Percentiles rank a stretch among this genome's conserved stretches.
Evolutionary conservation across 202 grass and related monocot species (phyloP).

Genomic region (Schoenoplectus tabernaemontani): DNA sequence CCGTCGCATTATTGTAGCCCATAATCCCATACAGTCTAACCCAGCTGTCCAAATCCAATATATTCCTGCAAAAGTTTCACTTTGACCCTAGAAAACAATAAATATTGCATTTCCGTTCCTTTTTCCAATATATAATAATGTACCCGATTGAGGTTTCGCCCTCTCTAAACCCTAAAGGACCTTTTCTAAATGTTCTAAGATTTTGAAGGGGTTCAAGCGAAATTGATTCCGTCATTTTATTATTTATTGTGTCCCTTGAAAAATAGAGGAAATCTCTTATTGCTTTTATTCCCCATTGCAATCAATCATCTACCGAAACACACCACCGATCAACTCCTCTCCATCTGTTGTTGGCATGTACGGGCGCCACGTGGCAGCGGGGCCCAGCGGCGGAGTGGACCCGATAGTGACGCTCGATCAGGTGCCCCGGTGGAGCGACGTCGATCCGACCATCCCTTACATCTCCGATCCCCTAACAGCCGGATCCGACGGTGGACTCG

Average conservation of each 20-base stretch:
- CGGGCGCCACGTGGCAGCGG: constrained; percentile 25
- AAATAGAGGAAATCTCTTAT: background rate
- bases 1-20: background rate
- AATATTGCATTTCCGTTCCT: background rate
- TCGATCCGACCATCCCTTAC: constrained; percentile 41
- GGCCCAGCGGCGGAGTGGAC: constrained; percentile 45
- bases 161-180: too few relatives aligned
- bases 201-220: background rate
- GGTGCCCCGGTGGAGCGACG: constrained; percentile 90
- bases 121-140: background rate
- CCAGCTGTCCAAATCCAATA: background rate
- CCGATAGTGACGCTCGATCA: constrained; percentile 65
- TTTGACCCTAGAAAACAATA: background rate
- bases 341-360: background rate
- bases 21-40: background rate
- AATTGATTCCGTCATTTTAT: background rate
- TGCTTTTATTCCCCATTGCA: background rate
- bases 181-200: background rate
- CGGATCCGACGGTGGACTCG: constrained; percentile 35
- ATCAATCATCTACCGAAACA: background rate
- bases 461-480: constrained; percentile 28
- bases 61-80: background rate
- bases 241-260: background rate
- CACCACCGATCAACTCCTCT: background rate
- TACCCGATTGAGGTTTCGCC: too few relatives aligned